Base-by-base conservation (phyloP, 768 basidiomycete genomes). In the Artomyces pyxidatus region DNA sequence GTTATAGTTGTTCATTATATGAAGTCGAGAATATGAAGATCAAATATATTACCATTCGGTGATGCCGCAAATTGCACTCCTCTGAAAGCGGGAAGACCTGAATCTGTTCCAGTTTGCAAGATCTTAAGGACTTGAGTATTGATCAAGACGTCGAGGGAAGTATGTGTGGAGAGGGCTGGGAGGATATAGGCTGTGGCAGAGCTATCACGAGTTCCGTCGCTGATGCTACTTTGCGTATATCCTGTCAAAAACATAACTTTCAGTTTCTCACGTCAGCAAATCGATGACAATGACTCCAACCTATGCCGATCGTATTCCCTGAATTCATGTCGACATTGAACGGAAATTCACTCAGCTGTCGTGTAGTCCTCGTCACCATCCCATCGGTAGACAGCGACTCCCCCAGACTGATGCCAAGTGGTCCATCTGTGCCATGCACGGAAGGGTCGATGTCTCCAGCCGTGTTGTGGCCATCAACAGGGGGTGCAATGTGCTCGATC, bases 291-390 rank as follows among this genome's bases (percentile, higher is more conserved):
- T 9, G 32, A 4, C 39, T 12, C 45, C 11, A 16, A 63, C 62
- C 57, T 12, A 60, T 44, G 11, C 62, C 62, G 1, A 62, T 11
- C 4, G 55, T 58, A 3, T 49, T 40, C 1, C 61, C 62, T 5
- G 54, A 51, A 42, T 61, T 61, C 49, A 49, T 49, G 50, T 63
- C 62, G 22, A 45, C 8, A 27, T 58, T 58, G 52, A 55, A 63
- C 3, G 62, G 59, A 37, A 60, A 63, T 3, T 38, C 6, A 9
- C 52, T 42, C 32, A 56, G 52, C 19, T 48, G 8, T 2, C 56
- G 49, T 6, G 55, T 50, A 16, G 46, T 35, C 5, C 53, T 14
- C 25, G 59, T 48, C n/a, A 44, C 17, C 19, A 22, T 35, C 16
- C 12, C 16, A 23, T 39, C 40, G 16, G 45, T 35, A 14, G 22